Evolutionary conservation across 2,329 filamentous ascomycete species (phyloP).

Genomic region (Cercospora berteroae): DNA sequence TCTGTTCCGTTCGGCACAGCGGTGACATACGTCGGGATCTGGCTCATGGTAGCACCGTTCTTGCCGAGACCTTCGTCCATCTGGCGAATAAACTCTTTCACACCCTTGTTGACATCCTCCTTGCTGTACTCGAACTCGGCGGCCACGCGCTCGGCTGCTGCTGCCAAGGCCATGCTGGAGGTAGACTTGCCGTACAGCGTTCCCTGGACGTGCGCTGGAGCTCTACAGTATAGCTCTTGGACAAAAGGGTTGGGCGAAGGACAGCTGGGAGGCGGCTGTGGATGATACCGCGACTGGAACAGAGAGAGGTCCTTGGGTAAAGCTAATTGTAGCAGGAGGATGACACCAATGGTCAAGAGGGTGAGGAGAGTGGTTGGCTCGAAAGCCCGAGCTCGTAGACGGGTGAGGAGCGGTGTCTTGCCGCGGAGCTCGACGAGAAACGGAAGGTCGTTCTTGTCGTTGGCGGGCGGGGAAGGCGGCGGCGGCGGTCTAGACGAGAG

Average conservation of each 20-base stretch:
- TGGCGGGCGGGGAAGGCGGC: slow-evolving; percentile 1
- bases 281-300: slow-evolving; percentile 13
- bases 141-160: slow-evolving; percentile 76
- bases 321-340: slow-evolving; percentile 20
- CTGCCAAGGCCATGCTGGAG: slow-evolving; percentile 54
- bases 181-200: slow-evolving; percentile 33
- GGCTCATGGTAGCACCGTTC: slow-evolving; percentile 78
- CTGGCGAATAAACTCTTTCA: slow-evolving; percentile 81
- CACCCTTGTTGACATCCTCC: slow-evolving; percentile 73
- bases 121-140: slow-evolving; percentile 82
- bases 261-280: slow-evolving; percentile 31
- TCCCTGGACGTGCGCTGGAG: slow-evolving; percentile 31
- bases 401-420: slow-evolving; percentile 17
- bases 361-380: slow-evolving; percentile 20
- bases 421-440: slow-evolving; percentile 34
- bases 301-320: slow-evolving; percentile 13
- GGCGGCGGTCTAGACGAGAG: slow-evolving; percentile 18
- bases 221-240: slow-evolving; percentile 38
- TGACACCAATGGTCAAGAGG: slow-evolving; percentile 15
- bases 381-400: slow-evolving; percentile 8
- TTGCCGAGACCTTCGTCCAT: slow-evolving; percentile 83
- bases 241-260: slow-evolving; percentile 38
- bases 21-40: slow-evolving; percentile 97
- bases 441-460: slow-evolving; percentile 29
- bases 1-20: slow-evolving; percentile 95